Base-by-base conservation (phyloP, 257 asterid species). In the Verbena officinalis region DNA sequence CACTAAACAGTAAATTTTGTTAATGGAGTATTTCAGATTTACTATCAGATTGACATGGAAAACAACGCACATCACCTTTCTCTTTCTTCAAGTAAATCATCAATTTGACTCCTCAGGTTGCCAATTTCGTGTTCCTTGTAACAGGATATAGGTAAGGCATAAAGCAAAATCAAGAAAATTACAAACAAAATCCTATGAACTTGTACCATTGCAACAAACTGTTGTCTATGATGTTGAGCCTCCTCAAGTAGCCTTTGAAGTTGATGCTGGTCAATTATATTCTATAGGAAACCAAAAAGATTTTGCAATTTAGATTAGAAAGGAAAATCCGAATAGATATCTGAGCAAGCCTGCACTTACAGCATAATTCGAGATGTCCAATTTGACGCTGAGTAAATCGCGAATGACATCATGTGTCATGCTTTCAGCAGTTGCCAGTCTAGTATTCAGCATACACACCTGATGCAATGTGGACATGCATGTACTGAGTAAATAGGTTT, bases 381-480 rank as follows among this genome's bases (percentile, higher is more conserved):
- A 68, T 75, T 88, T 88, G 73, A 91, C 95, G 59, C 97, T 86
- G 56, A 91, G 95, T 80, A 91, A 84, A 78, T 91, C 97, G 67
- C 96, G 88, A 65, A 91, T 91, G 67, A 88, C 95, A 77, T 91
- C 97, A 65, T 91, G 97, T 42, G 97, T 91, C 97, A 91, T 91
- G 83, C 80, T 91, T 78, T 91, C 97, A 30, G 91, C 77, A 53
- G 89, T 74, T 48, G 96, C 96, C 74, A 91, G 81, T 79, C 90
- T 86, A 30, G 93, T 73, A 34, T 83, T 88, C 76, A 91, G 78
- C 68, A 84, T 64, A 70, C 94, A 86, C 64, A 88, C 87, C 97
- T 91, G 83, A 73, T 60, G 49, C 52, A 69, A 60, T 27, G 67
- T 30, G 30, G 62, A 71, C 16, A 21, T 13, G 13, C 10, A 16